Percentiles rank a stretch among this genome's conserved stretches.
Conservation (phyloP, 2,329 filamentous ascomycete genomes). For the Biscogniauxia marginata region DNA sequence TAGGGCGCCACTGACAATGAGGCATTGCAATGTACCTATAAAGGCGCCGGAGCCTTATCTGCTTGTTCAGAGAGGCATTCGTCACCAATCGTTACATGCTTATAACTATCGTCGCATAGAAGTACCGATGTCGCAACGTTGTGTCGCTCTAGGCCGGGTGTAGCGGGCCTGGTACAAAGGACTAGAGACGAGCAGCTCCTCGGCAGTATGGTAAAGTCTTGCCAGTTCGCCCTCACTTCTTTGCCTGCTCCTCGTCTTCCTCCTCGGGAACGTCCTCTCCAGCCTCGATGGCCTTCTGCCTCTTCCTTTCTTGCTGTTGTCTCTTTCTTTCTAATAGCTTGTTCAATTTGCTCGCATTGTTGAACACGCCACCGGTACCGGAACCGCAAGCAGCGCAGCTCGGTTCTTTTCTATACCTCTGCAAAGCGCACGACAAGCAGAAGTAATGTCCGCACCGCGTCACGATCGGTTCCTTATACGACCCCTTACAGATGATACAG, state of each 20-base stretch:
- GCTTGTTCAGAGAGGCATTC: too few species aligned
- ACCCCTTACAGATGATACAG: conserved; percentile 79
- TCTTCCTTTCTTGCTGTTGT: conserved; percentile 57
- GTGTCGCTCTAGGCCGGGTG: too few species aligned
- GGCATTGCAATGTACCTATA: too few species aligned
- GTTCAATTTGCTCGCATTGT: conserved; percentile 78
- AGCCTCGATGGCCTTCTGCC: conserved; percentile 51
- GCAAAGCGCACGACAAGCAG: conserved; percentile 84
- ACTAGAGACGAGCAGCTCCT: not conserved
- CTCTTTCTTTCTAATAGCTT: conserved; percentile 75
- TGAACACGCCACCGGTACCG: conserved; percentile 88
- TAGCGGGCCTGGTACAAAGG: too few species aligned
- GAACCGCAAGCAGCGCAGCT: conserved; percentile 82
- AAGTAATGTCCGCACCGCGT: conserved; percentile 97
- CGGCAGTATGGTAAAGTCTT: not conserved
- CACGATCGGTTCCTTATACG: conserved; percentile 77
- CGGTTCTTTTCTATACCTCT: conserved; percentile 82
- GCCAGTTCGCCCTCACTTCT: conserved; percentile 11
- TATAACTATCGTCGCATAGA: too few species aligned
- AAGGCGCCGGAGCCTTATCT: too few species aligned
- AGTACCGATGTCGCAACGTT: too few species aligned
- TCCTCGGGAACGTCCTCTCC: conserved; percentile 50
- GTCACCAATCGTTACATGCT: too few species aligned
- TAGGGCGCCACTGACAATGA: too few species aligned
- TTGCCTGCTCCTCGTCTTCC: conserved; percentile 33